Percentiles rank a stretch among this genome's conserved stretches.
These are phyloP conservation scores for Apiotrichum gamsii DNA, from an alignment of 1,284 basidiomycete species.

Conservation along the genomic window DNA sequence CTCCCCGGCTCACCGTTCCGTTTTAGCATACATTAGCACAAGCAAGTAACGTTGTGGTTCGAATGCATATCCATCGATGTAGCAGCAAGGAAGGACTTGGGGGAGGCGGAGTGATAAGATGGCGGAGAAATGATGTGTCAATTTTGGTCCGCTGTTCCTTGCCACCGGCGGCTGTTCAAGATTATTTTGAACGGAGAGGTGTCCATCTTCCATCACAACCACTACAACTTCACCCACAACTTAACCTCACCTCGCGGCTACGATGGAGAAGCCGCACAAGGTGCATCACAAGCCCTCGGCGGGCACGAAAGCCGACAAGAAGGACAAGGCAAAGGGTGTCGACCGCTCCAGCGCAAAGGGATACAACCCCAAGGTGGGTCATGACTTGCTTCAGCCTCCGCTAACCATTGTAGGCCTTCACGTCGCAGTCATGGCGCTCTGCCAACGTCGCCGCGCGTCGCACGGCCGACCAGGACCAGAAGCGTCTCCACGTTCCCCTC, in stretches of 20 bases:
- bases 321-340: conserved; percentile 61
- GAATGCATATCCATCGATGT: neutral
- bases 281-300: conserved; percentile 66
- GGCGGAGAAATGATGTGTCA: no score
- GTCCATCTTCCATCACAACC: neutral
- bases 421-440: conserved; percentile 77
- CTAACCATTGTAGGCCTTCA: conserved; percentile 62
- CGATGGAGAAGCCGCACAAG: conserved; percentile 56
- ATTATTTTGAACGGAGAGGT: neutral
- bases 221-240: neutral
- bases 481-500: conserved; percentile 88
- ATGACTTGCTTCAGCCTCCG: neutral
- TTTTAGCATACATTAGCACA: neutral
- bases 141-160: no score
- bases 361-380: conserved; percentile 82
- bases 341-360: conserved; percentile 54
- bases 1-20: no score
- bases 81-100: no score
- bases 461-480: conserved; percentile 90
- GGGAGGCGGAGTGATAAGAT: no score
- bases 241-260: conserved; percentile 2
- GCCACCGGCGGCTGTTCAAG: no score
- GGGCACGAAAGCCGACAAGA: conserved; percentile 69
- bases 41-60: neutral
- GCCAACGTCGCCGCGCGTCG: conserved; percentile 84